phyloP scores from a whole-genome alignment of 768 basidiomycete species.

The Agaricus sinodeliciosus region DNA sequence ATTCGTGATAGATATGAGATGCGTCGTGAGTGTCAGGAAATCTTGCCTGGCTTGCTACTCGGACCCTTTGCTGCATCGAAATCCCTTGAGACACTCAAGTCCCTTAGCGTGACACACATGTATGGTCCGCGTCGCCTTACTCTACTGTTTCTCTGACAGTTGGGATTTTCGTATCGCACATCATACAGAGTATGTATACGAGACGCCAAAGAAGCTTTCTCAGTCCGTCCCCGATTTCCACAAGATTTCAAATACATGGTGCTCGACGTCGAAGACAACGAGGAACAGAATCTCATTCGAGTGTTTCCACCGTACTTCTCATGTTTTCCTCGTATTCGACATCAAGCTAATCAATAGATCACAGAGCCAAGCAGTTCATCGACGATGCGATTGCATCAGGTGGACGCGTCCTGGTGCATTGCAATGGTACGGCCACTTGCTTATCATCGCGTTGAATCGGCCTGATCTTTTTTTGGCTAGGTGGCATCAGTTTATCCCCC shows the following conservation, averaged over 20 bases:
- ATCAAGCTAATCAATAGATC: not conserved
- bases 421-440: slow-evolving; percentile 55
- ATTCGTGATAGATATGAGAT: slow-evolving; percentile 70
- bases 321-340: not conserved
- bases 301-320: slow-evolving; percentile 71
- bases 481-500: slow-evolving; percentile 83
- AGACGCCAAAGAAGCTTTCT: slow-evolving; percentile 85
- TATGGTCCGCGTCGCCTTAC: slow-evolving; percentile 22
- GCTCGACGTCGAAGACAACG: slow-evolving; percentile 85
- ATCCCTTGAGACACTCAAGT: slow-evolving; percentile 59
- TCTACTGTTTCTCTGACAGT: slow-evolving; percentile 4
- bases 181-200: slow-evolving; percentile 73
- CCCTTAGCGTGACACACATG: slow-evolving; percentile 80
- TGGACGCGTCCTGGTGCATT: slow-evolving; percentile 82
- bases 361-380: slow-evolving; percentile 73
- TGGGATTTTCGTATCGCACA: not conserved
- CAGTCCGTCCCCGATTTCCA: slow-evolving; percentile 80
- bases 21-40: slow-evolving; percentile 93
- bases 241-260: slow-evolving; percentile 73
- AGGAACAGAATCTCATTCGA: slow-evolving; percentile 91
- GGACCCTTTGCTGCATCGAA: slow-evolving; percentile 90
- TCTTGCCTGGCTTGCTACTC: slow-evolving; percentile 72
- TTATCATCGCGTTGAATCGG: not conserved
- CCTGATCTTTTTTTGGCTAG: slow-evolving; percentile 26
- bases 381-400: slow-evolving; percentile 53